These are phyloP conservation scores for Microdochium bolleyi DNA, from an alignment of 2,329 filamentous ascomycete species.

Conservation along the genomic window DNA sequence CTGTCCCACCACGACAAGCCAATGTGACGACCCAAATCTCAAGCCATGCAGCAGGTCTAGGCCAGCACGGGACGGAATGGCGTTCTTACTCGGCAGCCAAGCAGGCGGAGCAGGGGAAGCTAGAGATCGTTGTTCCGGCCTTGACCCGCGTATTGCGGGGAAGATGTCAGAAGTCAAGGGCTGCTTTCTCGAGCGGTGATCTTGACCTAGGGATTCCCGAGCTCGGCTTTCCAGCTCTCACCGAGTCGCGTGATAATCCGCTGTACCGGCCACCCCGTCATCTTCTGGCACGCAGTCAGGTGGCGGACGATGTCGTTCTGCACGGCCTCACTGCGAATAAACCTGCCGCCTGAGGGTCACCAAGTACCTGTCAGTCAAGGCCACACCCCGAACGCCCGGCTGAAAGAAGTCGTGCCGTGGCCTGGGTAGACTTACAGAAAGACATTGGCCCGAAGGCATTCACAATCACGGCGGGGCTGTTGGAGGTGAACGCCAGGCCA, in stretches of 20 bases:
- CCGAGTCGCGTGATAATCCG: slow-evolving; percentile 22
- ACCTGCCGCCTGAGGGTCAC: slow-evolving; percentile 21
- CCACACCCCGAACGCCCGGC: no score
- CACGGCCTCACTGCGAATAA: slow-evolving; percentile 14
- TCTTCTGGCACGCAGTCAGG: slow-evolving; percentile 22
- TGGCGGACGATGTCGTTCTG: slow-evolving; percentile 22
- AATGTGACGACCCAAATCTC: background rate
- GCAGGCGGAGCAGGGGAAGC: no score
- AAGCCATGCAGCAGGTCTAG: background rate
- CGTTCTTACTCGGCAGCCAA: background rate
- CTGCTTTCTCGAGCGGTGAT: background rate
- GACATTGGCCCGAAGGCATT: slow-evolving; percentile 40
- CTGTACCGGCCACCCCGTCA: slow-evolving; percentile 29
- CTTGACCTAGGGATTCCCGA: background rate
- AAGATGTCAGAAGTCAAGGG: no score
- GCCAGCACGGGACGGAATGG: background rate
- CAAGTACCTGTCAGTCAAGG: slow-evolving; percentile 1
- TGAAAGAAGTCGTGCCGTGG: no score
- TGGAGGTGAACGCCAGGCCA: slow-evolving; percentile 34
- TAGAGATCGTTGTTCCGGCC: no score
- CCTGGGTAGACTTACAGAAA: slow-evolving; percentile 36
- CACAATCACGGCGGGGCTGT: slow-evolving; percentile 31
- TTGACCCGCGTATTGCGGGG: no score
- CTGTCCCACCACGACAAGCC: background rate
- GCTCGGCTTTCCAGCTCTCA: slow-evolving; percentile 13